These are phyloP conservation scores for Chaetothyriales sp. DNA, from an alignment of 2,329 filamentous ascomycete species.

Conservation along the genomic window DNA sequence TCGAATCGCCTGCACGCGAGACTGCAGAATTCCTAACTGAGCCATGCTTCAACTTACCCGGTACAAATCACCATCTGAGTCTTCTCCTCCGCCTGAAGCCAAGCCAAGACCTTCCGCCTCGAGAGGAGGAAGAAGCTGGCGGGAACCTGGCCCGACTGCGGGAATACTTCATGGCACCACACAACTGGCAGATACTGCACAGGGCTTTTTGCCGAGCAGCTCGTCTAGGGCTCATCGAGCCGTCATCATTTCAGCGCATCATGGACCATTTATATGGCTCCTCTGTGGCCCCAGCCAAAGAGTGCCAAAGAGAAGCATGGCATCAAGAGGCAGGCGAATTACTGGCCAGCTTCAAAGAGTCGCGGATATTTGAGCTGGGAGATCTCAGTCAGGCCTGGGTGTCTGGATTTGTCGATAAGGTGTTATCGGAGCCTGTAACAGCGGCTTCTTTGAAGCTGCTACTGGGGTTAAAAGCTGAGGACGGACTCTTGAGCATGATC, in stretches of 20 bases:
- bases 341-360: conserved; percentile 5
- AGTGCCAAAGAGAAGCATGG: conserved; percentile 1
- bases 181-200: conserved; percentile 5
- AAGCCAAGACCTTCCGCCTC: neutral
- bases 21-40: conserved; percentile 12
- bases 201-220: conserved; percentile 7
- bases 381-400: conserved; percentile 5
- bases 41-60: conserved; percentile 12
- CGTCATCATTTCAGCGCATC: conserved; percentile 5
- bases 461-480: neutral
- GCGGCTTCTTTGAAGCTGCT: neutral
- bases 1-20: conserved; percentile 3
- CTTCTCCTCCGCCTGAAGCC: neutral
- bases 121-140: neutral
- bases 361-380: neutral
- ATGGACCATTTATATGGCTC: neutral
- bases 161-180: neutral
- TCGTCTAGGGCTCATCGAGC: conserved; percentile 9
- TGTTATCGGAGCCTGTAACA: neutral
- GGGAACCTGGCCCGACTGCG: conserved; percentile 1
- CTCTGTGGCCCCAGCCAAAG: neutral
- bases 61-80: conserved; percentile 7
- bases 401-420: conserved; percentile 1
- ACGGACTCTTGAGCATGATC: neutral
- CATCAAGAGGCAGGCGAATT: conserved; percentile 2